Evolutionary conservation across 306 rosid genomes (phyloP).

Genomic region (Calophaca sinica): DNA sequence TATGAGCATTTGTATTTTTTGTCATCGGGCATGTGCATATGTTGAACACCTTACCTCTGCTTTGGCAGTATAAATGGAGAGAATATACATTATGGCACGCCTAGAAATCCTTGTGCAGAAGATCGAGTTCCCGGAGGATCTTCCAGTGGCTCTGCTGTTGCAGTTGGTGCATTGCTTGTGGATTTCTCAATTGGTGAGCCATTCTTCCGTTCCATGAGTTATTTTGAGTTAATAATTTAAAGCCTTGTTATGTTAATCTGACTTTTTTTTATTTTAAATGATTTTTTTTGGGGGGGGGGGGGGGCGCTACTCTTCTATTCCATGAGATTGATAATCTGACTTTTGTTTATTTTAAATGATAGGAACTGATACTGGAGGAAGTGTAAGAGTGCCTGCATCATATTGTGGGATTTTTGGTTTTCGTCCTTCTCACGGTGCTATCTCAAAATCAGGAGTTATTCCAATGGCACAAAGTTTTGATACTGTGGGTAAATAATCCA

Average conservation of each 20-base stretch:
- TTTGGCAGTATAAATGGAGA: constrained; percentile 62
- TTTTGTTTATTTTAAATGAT: neutral
- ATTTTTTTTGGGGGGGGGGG: too few species aligned
- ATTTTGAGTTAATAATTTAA: constrained; percentile 36
- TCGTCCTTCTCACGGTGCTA: constrained; percentile 80
- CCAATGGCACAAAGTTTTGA: constrained; percentile 96
- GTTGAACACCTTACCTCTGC: neutral
- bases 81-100: constrained; percentile 60
- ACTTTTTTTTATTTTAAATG: too few species aligned
- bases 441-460: constrained; percentile 71
- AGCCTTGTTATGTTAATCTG: too few species aligned
- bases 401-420: constrained; percentile 92
- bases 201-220: constrained; percentile 35
- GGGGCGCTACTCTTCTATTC: too few species aligned
- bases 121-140: constrained; percentile 68
- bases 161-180: constrained; percentile 82
- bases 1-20: constrained; percentile 2
- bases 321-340: constrained; percentile 27
- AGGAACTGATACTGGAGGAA: constrained; percentile 98
- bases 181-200: constrained; percentile 83
- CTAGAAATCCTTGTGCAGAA: constrained; percentile 59
- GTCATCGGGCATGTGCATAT: constrained; percentile 20
- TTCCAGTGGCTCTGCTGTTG: constrained; percentile 70
- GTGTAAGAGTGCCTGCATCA: constrained; percentile 93
- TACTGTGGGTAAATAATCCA: constrained; percentile 74